A percentile compares a stretch with the other conserved stretches of the same genome.
Evolutionary conservation across 169 alveolate genomes (phyloP).

Genomic region (Eimeria brunetti): DNA sequence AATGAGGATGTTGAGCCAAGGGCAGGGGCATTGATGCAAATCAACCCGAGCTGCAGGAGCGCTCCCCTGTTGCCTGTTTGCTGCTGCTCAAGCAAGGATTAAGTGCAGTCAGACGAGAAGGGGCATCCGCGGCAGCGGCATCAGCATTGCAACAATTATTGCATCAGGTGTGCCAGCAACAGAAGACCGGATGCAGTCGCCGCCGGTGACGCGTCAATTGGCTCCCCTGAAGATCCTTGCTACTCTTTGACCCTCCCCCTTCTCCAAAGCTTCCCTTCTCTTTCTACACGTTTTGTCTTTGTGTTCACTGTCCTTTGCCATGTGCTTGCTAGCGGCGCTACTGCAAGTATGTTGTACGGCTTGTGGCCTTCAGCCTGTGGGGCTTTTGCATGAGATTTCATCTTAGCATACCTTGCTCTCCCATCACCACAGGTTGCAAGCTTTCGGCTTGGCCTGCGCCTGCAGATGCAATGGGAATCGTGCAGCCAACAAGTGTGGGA

Average conservation of each 20-base stretch:
- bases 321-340: background rate
- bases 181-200: background rate
- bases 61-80: no score
- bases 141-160: background rate
- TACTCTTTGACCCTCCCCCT: background rate
- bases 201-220: background rate
- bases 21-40: background rate
- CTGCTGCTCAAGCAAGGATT: background rate
- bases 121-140: background rate
- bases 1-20: background rate
- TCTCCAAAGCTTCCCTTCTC: background rate
- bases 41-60: background rate
- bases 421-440: background rate
- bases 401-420: background rate
- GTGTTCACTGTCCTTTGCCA: background rate
- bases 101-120: background rate
- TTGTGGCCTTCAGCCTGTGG: background rate
- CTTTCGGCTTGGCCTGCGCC: background rate
- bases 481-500: background rate
- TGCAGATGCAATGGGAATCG: background rate
- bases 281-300: background rate
- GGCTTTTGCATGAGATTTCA: background rate
- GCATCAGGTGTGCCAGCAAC: background rate
- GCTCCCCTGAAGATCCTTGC: background rate
- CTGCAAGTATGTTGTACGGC: background rate